Evolutionary conservation across 2,329 filamentous ascomycete genomes (phyloP), one percentile per base, ranked within the genome.

Genomic region (Pochonia chlamydosporia): DNA sequence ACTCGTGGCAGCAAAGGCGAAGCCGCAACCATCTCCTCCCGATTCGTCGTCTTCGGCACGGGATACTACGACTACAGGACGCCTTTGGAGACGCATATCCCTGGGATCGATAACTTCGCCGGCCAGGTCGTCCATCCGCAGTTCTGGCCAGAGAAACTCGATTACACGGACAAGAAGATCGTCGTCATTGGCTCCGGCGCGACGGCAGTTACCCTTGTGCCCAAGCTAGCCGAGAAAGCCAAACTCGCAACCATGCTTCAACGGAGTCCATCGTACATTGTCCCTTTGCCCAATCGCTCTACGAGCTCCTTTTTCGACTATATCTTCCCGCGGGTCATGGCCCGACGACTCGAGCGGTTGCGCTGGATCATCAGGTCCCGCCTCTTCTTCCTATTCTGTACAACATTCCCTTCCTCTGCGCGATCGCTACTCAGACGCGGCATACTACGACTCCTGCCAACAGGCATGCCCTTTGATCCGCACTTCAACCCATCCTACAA

Each of bases 61-160:
- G 72, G 85, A 4, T 89, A 89, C 66, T 89, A 87, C 67, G 76
- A 84, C 62, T 88, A 88, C 63, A 64, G 81, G 13, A 67, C 76
- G 44, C 79, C 84, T 0, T 63, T 85, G 46, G 62, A 77, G 30
- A 66, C 76, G 0, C 58, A 68, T 1, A 87, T 89, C 40, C 82
- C 84, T 0, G 83, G 82, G 1, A 57, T 71, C 13, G 54, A 61
- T 0, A 56, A 50, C 18, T 71, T 71, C 28, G 16, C 58, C 8
- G 71, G 68, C 43, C 57, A 49, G 33, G 67, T 81, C 11, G 69
- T 87, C 2, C 85, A 89, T 52, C 85, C 86, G 1, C 85, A 89
- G 55, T 88, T 87, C 66, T 88, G 85, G 84, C 84, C 84, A 0
- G 69, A 82, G 48, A 71, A 84, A 47, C 67, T 84, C 33, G 79